These are phyloP conservation scores for Blastocystis sp. DNA, from an alignment of 352 stramenopile genomes.

Conservation along the genomic window DNA sequence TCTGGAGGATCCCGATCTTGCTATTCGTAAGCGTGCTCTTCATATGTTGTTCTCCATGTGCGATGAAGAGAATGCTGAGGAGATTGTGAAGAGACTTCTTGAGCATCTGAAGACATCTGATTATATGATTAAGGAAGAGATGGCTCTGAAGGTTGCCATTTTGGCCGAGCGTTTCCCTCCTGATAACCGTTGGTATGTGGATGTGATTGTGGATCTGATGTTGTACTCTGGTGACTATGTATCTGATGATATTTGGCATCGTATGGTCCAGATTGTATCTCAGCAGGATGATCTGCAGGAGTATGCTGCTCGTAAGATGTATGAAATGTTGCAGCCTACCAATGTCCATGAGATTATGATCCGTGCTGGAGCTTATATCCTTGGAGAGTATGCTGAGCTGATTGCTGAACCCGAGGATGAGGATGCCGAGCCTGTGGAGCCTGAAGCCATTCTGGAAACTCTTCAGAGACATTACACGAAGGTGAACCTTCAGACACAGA, in stretches of 20 bases:
- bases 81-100: conserved; percentile 89
- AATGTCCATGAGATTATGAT: conserved; percentile 88
- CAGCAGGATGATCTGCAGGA: conserved; percentile 89
- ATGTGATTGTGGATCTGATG: conserved; percentile 93
- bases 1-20: conserved; percentile 90
- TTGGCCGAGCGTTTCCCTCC: conserved; percentile 91
- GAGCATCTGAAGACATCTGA: conserved; percentile 85
- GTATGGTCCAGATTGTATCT: conserved; percentile 95
- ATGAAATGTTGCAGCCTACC: conserved; percentile 82
- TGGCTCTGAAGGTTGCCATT: conserved; percentile 96
- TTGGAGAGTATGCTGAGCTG: conserved; percentile 93
- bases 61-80: conserved; percentile 84
- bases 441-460: conserved; percentile 72
- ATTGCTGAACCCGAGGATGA: conserved; percentile 71
- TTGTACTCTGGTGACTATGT: conserved; percentile 80
- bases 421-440: conserved; percentile 45
- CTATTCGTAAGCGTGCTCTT: conserved; percentile 83
- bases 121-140: conserved; percentile 83
- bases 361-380: conserved; percentile 84
- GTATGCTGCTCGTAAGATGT: conserved; percentile 86
- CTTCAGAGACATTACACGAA: conserved; percentile 88
- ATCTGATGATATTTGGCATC: conserved; percentile 87
- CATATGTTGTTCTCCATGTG: conserved; percentile 96
- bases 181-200: conserved; percentile 89
- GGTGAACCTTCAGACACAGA: conserved; percentile 76